Evolutionary conservation across 345 rosid species (phyloP).

Genomic region (Fremontodendron californicum): DNA sequence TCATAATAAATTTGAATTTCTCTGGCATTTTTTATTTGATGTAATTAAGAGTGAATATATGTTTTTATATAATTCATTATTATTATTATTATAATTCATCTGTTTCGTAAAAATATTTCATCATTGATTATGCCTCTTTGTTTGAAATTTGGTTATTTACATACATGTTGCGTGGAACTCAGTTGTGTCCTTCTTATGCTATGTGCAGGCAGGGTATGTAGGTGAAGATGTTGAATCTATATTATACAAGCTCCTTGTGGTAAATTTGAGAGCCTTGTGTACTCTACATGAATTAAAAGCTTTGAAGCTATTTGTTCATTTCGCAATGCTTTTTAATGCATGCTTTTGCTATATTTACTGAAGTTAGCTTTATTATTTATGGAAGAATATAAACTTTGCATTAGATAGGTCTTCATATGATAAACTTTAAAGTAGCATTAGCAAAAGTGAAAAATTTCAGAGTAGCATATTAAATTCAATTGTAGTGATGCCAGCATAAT

Average conservation of each 20-base stretch:
- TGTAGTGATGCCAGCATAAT: not conserved
- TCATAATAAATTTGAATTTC: not conserved
- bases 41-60: not conserved
- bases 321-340: not conserved
- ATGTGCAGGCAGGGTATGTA: conserved; percentile 95
- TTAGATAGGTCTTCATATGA: not conserved
- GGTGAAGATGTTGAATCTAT: conserved; percentile 99
- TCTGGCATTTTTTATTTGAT: not conserved
- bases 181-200: conserved; percentile 15
- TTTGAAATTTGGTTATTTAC: conserved; percentile 6
- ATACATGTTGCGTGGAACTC: not conserved
- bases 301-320: not conserved
- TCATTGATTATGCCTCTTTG: not conserved
- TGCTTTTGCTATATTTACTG: not conserved
- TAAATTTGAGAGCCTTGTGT: conserved; percentile 25
- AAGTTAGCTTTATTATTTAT: not conserved
- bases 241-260: conserved; percentile 91
- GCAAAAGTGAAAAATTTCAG: not conserved
- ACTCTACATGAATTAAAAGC: not conserved
- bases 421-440: not conserved
- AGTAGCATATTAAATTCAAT: conserved; percentile 2
- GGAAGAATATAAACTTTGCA: conserved; percentile 1
- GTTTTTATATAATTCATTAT: not conserved
- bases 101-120: not conserved
- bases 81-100: conserved; percentile 7